Percentiles rank a stretch among this genome's conserved stretches.
Evolutionary conservation across 129 eudicot genomes (phyloP).

Genomic region (Chrysanthemum makinoi): DNA sequence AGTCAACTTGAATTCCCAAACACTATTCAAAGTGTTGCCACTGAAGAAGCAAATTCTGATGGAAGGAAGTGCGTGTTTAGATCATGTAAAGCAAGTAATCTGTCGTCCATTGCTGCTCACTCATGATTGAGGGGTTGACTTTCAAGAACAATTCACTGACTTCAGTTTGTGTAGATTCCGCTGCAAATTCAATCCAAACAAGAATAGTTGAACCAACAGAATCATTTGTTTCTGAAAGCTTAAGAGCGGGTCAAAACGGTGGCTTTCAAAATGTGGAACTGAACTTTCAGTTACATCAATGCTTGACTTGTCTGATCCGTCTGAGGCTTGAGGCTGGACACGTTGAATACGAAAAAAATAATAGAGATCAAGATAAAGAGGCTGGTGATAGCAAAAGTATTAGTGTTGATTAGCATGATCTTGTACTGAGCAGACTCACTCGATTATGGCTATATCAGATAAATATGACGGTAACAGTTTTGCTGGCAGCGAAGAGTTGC

Average conservation of each 20-base stretch:
- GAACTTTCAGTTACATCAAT: constrained; percentile 82
- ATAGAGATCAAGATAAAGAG: too few relatives aligned
- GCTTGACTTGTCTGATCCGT: constrained; percentile 79
- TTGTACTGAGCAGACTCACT: too few relatives aligned
- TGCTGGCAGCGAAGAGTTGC: neutral
- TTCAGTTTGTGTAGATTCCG: constrained; percentile 25
- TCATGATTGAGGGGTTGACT: constrained; percentile 68
- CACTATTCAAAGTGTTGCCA: constrained; percentile 39
- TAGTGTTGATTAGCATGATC: constrained; percentile 8
- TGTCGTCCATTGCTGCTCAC: constrained; percentile 74
- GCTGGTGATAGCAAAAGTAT: too few relatives aligned
- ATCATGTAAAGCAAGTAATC: constrained; percentile 56
- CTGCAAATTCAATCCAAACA: constrained; percentile 22
- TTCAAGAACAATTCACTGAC: constrained; percentile 19
- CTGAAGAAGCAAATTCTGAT: constrained; percentile 51
- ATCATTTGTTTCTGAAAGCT: constrained; percentile 36
- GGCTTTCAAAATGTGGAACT: constrained; percentile 78
- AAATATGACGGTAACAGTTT: too few relatives aligned
- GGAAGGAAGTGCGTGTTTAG: constrained; percentile 46
- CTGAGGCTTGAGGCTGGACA: constrained; percentile 31
- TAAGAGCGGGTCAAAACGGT: constrained; percentile 32
- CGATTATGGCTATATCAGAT: too few relatives aligned
- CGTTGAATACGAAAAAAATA: too few relatives aligned
- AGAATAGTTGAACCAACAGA: constrained; percentile 19
- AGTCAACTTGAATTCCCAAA: constrained; percentile 23